phyloP scores from a whole-genome alignment of 441 rosid genomes.

The Erodium moschatum region DNA sequence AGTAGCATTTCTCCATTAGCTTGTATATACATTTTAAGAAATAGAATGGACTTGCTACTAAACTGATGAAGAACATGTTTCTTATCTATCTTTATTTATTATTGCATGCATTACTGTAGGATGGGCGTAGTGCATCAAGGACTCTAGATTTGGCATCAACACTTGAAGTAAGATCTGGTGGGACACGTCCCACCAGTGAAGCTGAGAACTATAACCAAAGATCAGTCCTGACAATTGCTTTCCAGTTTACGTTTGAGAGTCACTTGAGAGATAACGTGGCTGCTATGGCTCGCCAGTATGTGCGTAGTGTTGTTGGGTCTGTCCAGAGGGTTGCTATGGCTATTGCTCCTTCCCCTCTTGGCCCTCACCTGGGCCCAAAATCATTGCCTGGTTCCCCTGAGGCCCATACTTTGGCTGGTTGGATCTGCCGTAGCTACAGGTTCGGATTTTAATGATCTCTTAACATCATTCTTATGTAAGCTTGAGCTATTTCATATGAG shows the following conservation, averaged over 20 bases:
- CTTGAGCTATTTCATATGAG: conserved; percentile 12
- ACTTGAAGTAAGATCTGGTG: conserved; percentile 70
- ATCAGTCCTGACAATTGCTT: conserved; percentile 87
- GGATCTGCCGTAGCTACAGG: conserved; percentile 87
- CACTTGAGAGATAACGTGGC: conserved; percentile 84
- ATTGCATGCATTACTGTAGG: conserved; percentile 24
- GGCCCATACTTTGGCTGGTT: conserved; percentile 78
- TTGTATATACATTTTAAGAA: not conserved
- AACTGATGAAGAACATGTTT: not conserved
- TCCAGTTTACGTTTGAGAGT: conserved; percentile 88
- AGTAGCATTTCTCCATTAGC: conserved; percentile 3
- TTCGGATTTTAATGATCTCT: conserved; percentile 15
- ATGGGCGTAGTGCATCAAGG: conserved; percentile 41
- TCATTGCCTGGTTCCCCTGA: conserved; percentile 75
- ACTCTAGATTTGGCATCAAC: conserved; percentile 89
- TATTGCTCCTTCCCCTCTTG: conserved; percentile 73
- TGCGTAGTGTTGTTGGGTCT: conserved; percentile 76
- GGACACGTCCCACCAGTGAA: conserved; percentile 45
- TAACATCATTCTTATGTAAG: not conserved
- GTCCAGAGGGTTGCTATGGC: conserved; percentile 97
- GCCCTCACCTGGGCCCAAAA: conserved; percentile 54
- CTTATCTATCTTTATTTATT: not conserved
- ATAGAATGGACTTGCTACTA: not conserved
- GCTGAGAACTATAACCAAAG: conserved; percentile 41
- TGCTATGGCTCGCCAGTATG: conserved; percentile 86